These are phyloP conservation scores for Colletotrichum sp. DNA, from an alignment of 2,329 filamentous ascomycete genomes.

Conservation along the genomic window DNA sequence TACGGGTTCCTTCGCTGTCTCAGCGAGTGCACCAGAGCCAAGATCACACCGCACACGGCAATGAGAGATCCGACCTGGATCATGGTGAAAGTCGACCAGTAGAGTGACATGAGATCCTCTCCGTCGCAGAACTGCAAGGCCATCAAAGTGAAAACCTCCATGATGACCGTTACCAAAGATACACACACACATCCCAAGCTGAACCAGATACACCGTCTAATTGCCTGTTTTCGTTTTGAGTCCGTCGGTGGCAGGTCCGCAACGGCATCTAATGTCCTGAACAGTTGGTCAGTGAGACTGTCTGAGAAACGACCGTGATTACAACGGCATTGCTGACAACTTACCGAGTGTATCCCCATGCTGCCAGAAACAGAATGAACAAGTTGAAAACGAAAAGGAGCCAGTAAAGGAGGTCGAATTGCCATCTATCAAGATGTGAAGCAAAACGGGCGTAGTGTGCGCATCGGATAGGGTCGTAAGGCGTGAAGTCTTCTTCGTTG, in stretches of 20 bases:
- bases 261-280: constrained; percentile 39
- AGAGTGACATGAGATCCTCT: constrained; percentile 62
- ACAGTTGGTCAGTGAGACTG: neutral
- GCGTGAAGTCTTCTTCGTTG: constrained; percentile 12
- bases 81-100: constrained; percentile 67
- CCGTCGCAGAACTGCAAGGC: constrained; percentile 64
- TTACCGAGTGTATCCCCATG: constrained; percentile 44
- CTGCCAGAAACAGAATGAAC: constrained; percentile 46
- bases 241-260: constrained; percentile 33
- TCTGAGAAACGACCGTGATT: neutral
- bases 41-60: constrained; percentile 60
- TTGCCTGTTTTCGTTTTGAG: constrained; percentile 38
- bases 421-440: constrained; percentile 39
- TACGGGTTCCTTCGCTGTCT: constrained; percentile 56
- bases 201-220: constrained; percentile 45
- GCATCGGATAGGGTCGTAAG: constrained; percentile 31
- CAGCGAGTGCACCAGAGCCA: constrained; percentile 55
- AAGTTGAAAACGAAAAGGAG: constrained; percentile 47
- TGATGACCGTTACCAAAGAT: constrained; percentile 49
- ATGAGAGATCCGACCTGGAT: constrained; percentile 62
- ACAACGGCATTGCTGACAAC: constrained; percentile 12
- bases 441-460: constrained; percentile 48
- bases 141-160: constrained; percentile 59
- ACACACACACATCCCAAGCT: constrained; percentile 48
- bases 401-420: constrained; percentile 54